Evolutionary conservation across 106 monocot species (phyloP).

Genomic region (Triglochin maritima): DNA sequence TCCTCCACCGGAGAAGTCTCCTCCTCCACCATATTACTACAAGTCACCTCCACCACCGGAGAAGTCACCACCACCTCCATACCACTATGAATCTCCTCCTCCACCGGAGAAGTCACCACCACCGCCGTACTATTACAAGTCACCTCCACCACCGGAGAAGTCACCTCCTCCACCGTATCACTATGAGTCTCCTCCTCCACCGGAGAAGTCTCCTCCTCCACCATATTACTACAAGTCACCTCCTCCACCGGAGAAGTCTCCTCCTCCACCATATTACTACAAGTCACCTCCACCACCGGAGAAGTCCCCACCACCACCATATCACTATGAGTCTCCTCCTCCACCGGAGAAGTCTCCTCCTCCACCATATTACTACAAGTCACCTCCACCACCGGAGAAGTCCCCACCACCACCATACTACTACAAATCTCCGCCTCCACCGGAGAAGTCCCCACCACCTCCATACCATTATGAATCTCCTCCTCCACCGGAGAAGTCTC

Average conservation of each 20-base stretch:
- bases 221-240: conserved; percentile 14
- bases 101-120: conserved; percentile 8
- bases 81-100: not conserved
- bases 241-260: conserved; percentile 4
- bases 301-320: conserved; percentile 18
- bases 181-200: not conserved
- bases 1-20: conserved; percentile 10
- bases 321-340: conserved; percentile 10
- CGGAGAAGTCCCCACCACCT: conserved; percentile 1
- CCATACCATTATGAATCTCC: conserved; percentile 26
- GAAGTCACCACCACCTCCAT: not conserved
- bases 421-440: conserved; percentile 25
- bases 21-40: conserved; percentile 2
- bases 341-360: conserved; percentile 4
- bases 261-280: conserved; percentile 23
- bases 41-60: conserved; percentile 15
- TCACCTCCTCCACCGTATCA: conserved; percentile 1
- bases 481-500: conserved; percentile 18
- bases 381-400: conserved; percentile 4
- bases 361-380: conserved; percentile 1
- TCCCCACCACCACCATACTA: conserved; percentile 4
- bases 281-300: conserved; percentile 20
- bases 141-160: conserved; percentile 3
- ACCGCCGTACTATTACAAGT: conserved; percentile 11
- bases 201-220: conserved; percentile 11